Conservation (phyloP, 768 basidiomycete genomes). For the Lactarius hengduanensis region DNA sequence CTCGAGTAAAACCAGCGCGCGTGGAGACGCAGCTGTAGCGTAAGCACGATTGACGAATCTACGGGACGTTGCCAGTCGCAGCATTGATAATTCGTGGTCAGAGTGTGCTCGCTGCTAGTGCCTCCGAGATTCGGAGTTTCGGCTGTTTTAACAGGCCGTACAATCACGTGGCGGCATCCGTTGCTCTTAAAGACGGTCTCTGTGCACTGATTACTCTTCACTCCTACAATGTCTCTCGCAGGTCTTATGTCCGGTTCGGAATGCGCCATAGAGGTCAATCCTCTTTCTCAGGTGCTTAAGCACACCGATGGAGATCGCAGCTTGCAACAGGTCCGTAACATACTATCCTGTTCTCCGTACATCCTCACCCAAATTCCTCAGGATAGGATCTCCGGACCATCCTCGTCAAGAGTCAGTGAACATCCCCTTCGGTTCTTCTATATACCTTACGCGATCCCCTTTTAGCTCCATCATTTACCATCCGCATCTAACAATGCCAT, state of each 20-base stretch:
- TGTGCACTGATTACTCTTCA: conserved; percentile 18
- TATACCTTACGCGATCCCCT: not conserved
- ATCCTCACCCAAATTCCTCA: conserved; percentile 33
- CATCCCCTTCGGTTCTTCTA: not conserved
- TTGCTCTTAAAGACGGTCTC: not conserved
- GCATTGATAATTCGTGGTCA: conserved; percentile 7
- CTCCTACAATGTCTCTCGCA: conserved; percentile 63
- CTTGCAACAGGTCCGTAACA: conserved; percentile 67
- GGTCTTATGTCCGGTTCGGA: conserved; percentile 85
- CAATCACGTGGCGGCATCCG: conserved; percentile 19
- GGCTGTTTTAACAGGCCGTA: not conserved
- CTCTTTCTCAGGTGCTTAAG: conserved; percentile 85
- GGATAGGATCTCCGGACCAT: conserved; percentile 75
- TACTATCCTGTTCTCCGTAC: conserved; percentile 2
- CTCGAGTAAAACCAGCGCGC: conserved; percentile 87
- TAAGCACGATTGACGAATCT: conserved; percentile 44
- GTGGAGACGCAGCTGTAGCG: conserved; percentile 59
- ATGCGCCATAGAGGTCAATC: conserved; percentile 81
- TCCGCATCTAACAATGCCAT: conserved; percentile 48
- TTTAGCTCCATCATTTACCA: conserved; percentile 75
- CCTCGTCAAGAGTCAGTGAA: conserved; percentile 59
- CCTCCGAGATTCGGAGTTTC: conserved; percentile 3
- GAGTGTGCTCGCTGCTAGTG: not conserved
- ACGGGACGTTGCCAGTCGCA: conserved; percentile 10
- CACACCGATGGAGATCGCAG: conserved; percentile 88